A percentile compares a stretch with the other conserved stretches of the same genome.
These are phyloP conservation scores for Lasiodiplodia hormozganensis DNA, from an alignment of 2,329 filamentous ascomycete species.

Conservation along the genomic window DNA sequence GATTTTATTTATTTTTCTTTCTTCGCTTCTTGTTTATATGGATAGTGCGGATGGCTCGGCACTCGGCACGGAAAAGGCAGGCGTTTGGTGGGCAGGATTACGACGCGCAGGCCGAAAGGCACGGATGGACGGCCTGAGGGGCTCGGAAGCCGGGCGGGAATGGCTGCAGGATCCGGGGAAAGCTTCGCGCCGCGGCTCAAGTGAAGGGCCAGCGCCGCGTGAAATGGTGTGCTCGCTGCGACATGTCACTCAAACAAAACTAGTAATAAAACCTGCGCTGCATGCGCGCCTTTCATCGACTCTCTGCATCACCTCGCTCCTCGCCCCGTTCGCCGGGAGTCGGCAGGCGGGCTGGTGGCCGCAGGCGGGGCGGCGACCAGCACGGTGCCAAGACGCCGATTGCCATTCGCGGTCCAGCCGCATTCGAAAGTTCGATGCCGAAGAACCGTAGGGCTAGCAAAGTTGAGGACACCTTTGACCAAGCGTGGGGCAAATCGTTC, in stretches of 20 bases:
- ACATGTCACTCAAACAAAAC: slow-evolving; percentile 3
- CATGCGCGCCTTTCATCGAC: neutral
- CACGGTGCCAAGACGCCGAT: slow-evolving; percentile 17
- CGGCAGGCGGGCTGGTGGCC: neutral
- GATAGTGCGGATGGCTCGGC: slow-evolving; percentile 21
- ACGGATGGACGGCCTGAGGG: slow-evolving; percentile 13
- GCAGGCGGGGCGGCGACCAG: neutral
- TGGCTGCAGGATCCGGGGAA: slow-evolving; percentile 22
- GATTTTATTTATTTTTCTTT: neutral
- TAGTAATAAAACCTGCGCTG: slow-evolving; percentile 10
- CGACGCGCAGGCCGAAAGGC: neutral
- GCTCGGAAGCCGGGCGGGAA: slow-evolving; percentile 4
- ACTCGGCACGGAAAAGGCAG: slow-evolving; percentile 20
- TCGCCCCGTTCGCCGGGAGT: neutral
- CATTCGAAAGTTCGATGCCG: slow-evolving; percentile 17
- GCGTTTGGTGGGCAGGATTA: slow-evolving; percentile 7
- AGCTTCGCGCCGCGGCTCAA: slow-evolving; percentile 15
- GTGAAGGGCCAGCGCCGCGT: slow-evolving; percentile 3
- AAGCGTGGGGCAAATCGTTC: slow-evolving; percentile 26
- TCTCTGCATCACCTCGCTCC: neutral
- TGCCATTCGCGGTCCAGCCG: slow-evolving; percentile 22
- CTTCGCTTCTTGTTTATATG: slow-evolving; percentile 21
- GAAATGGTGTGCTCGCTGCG: slow-evolving; percentile 16
- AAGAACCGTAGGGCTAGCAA: slow-evolving; percentile 28
- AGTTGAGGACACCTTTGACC: slow-evolving; percentile 29